These are phyloP conservation scores for Actinidia arguta DNA, from an alignment of 179 eudicot species.

Conservation along the genomic window DNA sequence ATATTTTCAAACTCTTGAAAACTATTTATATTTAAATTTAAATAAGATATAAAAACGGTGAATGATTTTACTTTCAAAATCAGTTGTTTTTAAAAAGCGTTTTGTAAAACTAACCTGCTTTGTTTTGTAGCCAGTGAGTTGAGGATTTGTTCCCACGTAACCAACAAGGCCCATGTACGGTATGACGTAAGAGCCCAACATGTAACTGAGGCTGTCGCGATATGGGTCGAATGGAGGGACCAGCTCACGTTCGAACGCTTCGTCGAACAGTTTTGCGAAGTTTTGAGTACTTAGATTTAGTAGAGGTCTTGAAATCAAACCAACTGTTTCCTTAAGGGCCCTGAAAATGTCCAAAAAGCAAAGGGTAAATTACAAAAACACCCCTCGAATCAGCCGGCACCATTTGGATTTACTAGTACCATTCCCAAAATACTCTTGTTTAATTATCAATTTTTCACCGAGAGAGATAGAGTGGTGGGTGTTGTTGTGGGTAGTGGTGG, in stretches of 20 bases:
- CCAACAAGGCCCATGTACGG: conserved; percentile 80
- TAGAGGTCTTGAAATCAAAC: conserved; percentile 74
- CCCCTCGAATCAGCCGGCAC: no score
- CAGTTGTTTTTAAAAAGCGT: no score
- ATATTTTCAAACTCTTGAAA: no score
- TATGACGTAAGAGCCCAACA: conserved; percentile 57
- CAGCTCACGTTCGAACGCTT: conserved; percentile 56
- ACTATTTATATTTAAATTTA: no score
- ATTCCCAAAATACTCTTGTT: no score
- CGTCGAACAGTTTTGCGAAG: conserved; percentile 53
- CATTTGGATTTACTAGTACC: no score
- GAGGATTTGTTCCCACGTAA: conserved; percentile 77
- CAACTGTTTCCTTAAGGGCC: conserved; percentile 58
- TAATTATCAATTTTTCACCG: no score
- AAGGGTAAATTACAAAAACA: no score
- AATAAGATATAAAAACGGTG: no score
- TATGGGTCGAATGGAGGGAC: conserved; percentile 85
- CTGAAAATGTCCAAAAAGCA: conserved; percentile 32
- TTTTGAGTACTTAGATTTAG: conserved; percentile 54
- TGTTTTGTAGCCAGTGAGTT: conserved; percentile 39
- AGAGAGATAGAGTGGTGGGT: no score
- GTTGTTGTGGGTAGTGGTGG: no score
- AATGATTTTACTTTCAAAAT: no score
- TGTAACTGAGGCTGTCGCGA: conserved; percentile 60
- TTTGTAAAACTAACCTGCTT: conserved; percentile 67